Evolutionary conservation across 306 rosid species (phyloP).

Genomic region (Carpinus fangiana): DNA sequence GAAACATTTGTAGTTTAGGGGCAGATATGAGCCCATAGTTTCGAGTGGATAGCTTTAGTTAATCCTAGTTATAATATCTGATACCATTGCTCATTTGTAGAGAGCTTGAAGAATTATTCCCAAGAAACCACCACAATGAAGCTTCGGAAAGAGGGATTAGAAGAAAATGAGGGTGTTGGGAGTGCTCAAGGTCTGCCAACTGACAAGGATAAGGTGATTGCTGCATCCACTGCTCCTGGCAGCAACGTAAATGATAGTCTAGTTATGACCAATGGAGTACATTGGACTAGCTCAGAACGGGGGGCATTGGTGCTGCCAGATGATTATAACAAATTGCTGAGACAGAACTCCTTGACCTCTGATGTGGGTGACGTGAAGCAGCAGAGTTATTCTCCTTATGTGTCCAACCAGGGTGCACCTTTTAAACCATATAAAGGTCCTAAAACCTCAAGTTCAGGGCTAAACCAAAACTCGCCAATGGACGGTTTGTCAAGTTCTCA

Average conservation of each 20-base stretch:
- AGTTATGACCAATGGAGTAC: neutral
- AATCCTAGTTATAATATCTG: neutral
- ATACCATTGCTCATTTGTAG: slow-evolving; percentile 12
- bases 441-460: slow-evolving; percentile 9
- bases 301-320: slow-evolving; percentile 1
- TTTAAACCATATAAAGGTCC: slow-evolving; percentile 16
- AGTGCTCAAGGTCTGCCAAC: slow-evolving; percentile 9
- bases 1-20: neutral
- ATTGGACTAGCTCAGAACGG: slow-evolving; percentile 11
- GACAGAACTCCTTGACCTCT: slow-evolving; percentile 3
- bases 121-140: neutral
- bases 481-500: slow-evolving; percentile 6
- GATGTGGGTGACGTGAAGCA: neutral
- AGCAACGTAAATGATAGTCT: slow-evolving; percentile 3
- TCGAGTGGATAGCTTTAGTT: neutral
- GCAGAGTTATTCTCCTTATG: neutral
- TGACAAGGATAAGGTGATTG: slow-evolving; percentile 10
- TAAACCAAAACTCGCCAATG: slow-evolving; percentile 5
- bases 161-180: neutral
- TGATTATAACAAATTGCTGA: slow-evolving; percentile 4
- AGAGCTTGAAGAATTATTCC: slow-evolving; percentile 26
- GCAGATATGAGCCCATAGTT: neutral
- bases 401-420: neutral
- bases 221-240: slow-evolving; percentile 5
- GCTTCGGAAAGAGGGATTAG: neutral